Evolutionary conservation across 768 basidiomycete genomes (phyloP).

Genomic region (Phaeolepiota aurea): DNA sequence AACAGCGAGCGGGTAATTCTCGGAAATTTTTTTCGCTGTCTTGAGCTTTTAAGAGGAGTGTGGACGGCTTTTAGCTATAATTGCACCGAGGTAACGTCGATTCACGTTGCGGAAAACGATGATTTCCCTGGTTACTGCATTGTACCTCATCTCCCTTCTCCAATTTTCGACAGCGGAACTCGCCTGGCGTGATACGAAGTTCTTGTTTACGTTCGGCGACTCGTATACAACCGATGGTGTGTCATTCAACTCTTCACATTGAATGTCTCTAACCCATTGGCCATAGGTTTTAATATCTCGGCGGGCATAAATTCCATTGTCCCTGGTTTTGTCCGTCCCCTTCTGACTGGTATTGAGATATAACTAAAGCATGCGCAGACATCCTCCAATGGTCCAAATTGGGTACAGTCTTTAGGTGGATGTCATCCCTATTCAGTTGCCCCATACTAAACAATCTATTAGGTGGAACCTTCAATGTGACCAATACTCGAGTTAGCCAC

Average conservation of each 20-base stretch:
- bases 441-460: background rate
- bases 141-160: constrained; percentile 7
- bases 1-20: no score
- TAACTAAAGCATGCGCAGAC: constrained; percentile 22
- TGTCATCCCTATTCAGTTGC: background rate
- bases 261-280: background rate
- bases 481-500: constrained; percentile 33
- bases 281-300: constrained; percentile 47
- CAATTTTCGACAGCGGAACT: constrained; percentile 15
- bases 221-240: constrained; percentile 47
- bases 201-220: constrained; percentile 55
- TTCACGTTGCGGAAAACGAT: no score
- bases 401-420: constrained; percentile 47
- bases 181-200: constrained; percentile 46
- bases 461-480: constrained; percentile 51
- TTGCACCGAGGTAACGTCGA: no score
- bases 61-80: no score
- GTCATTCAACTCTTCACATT: background rate
- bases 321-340: constrained; percentile 37
- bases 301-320: constrained; percentile 42
- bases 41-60: no score
- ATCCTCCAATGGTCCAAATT: constrained; percentile 56
- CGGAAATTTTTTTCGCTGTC: no score
- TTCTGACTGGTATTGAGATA: background rate
- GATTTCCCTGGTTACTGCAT: constrained; percentile 1